Percentiles rank a stretch among this genome's conserved stretches.
Evolutionary conservation across 768 basidiomycete genomes (phyloP).

Genomic region (Pisolithus microcarpus): DNA sequence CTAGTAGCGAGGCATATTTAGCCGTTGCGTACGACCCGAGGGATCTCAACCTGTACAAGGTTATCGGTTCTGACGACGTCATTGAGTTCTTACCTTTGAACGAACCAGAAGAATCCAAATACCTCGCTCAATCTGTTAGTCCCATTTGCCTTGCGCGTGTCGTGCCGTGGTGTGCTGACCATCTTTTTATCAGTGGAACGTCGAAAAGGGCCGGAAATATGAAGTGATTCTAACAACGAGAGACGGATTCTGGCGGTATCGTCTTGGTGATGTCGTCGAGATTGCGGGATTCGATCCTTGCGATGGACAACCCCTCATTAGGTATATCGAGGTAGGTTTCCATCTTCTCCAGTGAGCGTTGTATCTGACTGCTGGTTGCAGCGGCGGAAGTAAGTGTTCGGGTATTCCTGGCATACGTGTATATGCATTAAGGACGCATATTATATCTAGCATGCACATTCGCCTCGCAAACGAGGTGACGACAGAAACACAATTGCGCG

Average conservation of each 20-base stretch:
- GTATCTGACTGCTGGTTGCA: neutral
- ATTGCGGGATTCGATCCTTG: neutral
- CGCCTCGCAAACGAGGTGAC: no score
- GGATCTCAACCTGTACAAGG: conserved; percentile 17
- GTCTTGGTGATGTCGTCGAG: no score
- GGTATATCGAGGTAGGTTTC: conserved; percentile 17
- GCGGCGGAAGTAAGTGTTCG: neutral
- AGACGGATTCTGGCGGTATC: no score
- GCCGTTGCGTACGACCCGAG: conserved; percentile 15
- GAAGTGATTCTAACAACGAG: conserved; percentile 13
- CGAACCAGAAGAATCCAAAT: conserved; percentile 15
- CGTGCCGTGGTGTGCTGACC: neutral
- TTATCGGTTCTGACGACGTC: neutral
- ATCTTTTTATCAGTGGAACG: conserved; percentile 12
- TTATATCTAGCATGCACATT: no score
- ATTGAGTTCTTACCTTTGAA: conserved; percentile 1
- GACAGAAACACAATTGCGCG: no score
- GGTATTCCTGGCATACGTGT: no score
- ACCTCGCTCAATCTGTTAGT: conserved; percentile 12
- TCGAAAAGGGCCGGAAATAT: no score
- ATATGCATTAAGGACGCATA: no score
- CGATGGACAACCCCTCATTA: conserved; percentile 6
- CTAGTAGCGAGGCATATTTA: conserved; percentile 17
- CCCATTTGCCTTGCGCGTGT: neutral
- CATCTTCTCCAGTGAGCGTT: neutral